Percentiles rank a stretch among this genome's conserved stretches.
phyloP scores from a whole-genome alignment of 1,139 yeast genomes.

The Hyphopichia fennica region DNA sequence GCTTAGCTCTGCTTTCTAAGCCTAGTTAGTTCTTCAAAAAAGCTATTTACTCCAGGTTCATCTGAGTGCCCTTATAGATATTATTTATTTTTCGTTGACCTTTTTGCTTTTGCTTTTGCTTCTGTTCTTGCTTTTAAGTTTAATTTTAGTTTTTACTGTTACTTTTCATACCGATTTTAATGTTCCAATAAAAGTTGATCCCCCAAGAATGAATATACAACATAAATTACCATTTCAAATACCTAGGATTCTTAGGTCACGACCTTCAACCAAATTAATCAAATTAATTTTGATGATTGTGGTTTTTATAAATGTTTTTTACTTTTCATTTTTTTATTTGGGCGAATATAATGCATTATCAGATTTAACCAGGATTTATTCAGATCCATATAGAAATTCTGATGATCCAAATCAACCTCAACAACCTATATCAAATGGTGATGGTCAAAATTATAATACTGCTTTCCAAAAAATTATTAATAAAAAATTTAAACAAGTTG shows the following conservation, averaged over 20 bases:
- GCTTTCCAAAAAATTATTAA: slow-evolving; percentile 8
- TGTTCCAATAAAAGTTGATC: too few relatives aligned
- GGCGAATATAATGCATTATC: slow-evolving; percentile 1
- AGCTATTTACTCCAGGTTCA: too few relatives aligned
- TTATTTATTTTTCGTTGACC: too few relatives aligned
- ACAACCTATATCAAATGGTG: slow-evolving; percentile 5
- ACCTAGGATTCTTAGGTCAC: background rate
- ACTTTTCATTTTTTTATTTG: slow-evolving; percentile 2
- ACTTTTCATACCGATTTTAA: too few relatives aligned
- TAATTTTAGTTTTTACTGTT: too few relatives aligned
- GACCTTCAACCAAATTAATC: background rate
- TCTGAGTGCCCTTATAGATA: too few relatives aligned
- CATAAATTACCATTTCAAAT: background rate
- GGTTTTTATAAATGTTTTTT: slow-evolving; percentile 1
- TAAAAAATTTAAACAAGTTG: slow-evolving; percentile 14
- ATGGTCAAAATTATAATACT: background rate
- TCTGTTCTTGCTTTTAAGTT: too few relatives aligned
- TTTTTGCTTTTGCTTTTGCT: too few relatives aligned
- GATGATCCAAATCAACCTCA: slow-evolving; percentile 6
- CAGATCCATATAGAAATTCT: background rate
- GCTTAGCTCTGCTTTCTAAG: too few relatives aligned
- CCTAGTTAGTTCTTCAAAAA: too few relatives aligned
- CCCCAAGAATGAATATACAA: background rate
- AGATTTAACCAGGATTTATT: slow-evolving; percentile 1
- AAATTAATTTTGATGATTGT: background rate